A percentile compares a stretch with the other conserved stretches of the same genome.
phyloP scores from a whole-genome alignment of 2,329 filamentous ascomycete genomes.

The Talaromyces sp. region DNA sequence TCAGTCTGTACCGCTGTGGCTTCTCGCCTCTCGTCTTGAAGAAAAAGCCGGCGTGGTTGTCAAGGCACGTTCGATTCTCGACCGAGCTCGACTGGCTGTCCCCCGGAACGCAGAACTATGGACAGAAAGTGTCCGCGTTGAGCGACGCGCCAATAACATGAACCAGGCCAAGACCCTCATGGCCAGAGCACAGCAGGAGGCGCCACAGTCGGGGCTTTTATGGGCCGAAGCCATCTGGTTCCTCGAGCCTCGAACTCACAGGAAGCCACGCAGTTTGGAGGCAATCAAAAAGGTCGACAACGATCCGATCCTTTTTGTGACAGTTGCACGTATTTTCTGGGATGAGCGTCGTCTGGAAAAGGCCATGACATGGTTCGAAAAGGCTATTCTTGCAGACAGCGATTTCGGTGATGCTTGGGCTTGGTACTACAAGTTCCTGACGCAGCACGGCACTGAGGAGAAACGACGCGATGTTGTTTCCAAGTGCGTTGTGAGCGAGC shows the following conservation, averaged over 20 bases:
- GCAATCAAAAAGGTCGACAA: conserved; percentile 97
- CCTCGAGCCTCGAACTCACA: conserved; percentile 83
- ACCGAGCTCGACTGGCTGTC: conserved; percentile 80
- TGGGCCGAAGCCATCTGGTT: conserved; percentile 97
- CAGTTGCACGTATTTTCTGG: conserved; percentile 95
- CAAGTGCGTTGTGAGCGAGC: conserved; percentile 79
- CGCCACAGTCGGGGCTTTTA: conserved; percentile 77
- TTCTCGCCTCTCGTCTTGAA: conserved; percentile 82
- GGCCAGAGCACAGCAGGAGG: conserved; percentile 87
- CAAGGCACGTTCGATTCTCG: conserved; percentile 89
- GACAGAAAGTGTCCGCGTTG: conserved; percentile 89
- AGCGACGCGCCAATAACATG: conserved; percentile 78
- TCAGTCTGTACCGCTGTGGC: conserved; percentile 79
- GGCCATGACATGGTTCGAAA: conserved; percentile 95
- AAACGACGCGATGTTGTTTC: conserved; percentile 78
- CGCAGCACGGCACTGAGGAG: conserved; percentile 89
- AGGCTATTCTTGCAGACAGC: conserved; percentile 79
- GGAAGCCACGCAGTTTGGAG: conserved; percentile 84
- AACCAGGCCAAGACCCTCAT: conserved; percentile 85
- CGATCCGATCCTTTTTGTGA: conserved; percentile 81
- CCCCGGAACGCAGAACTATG: conserved; percentile 81
- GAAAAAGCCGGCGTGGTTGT: conserved; percentile 77
- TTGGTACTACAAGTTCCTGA: conserved; percentile 93
- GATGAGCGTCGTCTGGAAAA: conserved; percentile 86
- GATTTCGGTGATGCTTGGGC: conserved; percentile 93